Evolutionary conservation across 2,329 filamentous ascomycete genomes (phyloP).

Genomic region (Diaporthe amygdali): DNA sequence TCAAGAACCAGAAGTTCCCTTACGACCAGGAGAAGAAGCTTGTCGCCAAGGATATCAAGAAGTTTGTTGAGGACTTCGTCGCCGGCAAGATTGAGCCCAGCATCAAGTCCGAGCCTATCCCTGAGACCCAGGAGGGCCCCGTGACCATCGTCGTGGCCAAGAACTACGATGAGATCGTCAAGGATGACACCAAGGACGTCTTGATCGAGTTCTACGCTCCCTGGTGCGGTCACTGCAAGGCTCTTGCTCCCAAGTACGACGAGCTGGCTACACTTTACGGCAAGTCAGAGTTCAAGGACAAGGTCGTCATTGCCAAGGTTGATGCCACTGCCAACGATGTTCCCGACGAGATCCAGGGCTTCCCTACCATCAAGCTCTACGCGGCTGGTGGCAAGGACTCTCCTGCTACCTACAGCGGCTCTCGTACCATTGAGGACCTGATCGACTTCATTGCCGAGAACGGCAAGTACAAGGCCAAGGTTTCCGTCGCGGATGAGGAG

Average conservation of each 20-base stretch:
- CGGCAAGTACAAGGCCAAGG: constrained; percentile 84
- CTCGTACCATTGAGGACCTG: constrained; percentile 89
- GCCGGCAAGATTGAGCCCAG: constrained; percentile 90
- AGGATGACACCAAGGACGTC: constrained; percentile 95
- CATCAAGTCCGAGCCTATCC: constrained; percentile 98
- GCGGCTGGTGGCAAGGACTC: constrained; percentile 85
- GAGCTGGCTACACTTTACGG: constrained; percentile 82
- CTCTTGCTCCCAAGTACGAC: constrained; percentile 94
- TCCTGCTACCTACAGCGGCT: constrained; percentile 85
- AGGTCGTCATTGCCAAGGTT: constrained; percentile 95
- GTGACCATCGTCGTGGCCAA: constrained; percentile 91
- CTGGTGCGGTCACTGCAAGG: constrained; percentile 99
- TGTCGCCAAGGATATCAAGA: constrained; percentile 70
- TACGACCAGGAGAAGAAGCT: constrained; percentile 86
- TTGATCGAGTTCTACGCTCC: constrained; percentile 98
- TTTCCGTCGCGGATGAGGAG: constrained; percentile 60
- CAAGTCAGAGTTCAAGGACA: constrained; percentile 78
- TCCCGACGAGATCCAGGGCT: constrained; percentile 94
- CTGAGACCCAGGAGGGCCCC: constrained; percentile 88
- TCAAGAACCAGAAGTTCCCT: constrained; percentile 97
- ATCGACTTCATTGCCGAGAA: constrained; percentile 93
- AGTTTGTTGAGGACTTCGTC: constrained; percentile 86
- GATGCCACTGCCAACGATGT: constrained; percentile 97
- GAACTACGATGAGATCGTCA: constrained; percentile 89
- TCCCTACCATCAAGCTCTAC: constrained; percentile 99